A percentile compares a stretch with the other conserved stretches of the same genome.
phyloP scores from a whole-genome alignment of 108 stramenopile species.

The Stephanodiscus triporus region DNA sequence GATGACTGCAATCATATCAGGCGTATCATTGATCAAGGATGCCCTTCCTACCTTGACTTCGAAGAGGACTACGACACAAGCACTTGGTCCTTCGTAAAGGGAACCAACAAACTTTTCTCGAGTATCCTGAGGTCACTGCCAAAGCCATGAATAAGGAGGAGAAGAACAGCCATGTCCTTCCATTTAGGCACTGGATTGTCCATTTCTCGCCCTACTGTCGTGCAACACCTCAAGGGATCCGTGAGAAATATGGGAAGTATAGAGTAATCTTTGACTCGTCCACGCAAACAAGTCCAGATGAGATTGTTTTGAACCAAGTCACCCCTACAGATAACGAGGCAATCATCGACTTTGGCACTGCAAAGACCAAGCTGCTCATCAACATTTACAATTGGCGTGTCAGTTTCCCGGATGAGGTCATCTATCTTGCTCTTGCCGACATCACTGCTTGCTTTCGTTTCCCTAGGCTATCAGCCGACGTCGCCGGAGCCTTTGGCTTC shows the following conservation, averaged over 20 bases:
- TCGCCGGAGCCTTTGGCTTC: background rate
- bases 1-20: no score
- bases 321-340: conserved; percentile 1
- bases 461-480: background rate
- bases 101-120: conserved; percentile 2
- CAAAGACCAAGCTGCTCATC: background rate
- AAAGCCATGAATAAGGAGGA: conserved; percentile 23
- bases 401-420: background rate
- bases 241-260: background rate
- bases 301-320: background rate
- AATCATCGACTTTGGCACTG: background rate
- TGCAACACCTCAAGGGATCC: conserved; percentile 9
- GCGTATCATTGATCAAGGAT: background rate
- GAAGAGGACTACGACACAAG: background rate
- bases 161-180: conserved; percentile 11
- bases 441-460: conserved; percentile 3
- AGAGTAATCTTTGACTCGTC: background rate
- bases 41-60: background rate
- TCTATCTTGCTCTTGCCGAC: background rate
- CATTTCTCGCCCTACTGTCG: conserved; percentile 6
- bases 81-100: background rate
- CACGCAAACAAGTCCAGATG: background rate
- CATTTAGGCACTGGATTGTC: background rate
- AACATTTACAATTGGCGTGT: background rate
- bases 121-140: no score